A percentile compares a stretch with the other conserved stretches of the same genome.
phyloP scores from a whole-genome alignment of 2,329 filamentous ascomycete species.

The Neonectria neomacrospora region DNA sequence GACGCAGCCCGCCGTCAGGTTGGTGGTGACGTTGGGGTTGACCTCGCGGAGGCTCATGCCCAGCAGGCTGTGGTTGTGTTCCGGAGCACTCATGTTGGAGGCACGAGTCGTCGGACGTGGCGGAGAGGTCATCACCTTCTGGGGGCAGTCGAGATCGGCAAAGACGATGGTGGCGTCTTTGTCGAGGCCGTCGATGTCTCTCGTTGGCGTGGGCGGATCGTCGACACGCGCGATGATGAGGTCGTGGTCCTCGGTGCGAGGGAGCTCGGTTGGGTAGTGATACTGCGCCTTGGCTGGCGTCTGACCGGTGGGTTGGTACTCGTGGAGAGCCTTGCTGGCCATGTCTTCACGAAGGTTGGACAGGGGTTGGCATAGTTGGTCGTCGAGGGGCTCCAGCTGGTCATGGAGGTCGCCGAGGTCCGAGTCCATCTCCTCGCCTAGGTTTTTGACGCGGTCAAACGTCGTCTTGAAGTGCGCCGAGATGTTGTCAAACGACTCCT shows the following conservation, averaged over 20 bases:
- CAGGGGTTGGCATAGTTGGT: constrained; percentile 75
- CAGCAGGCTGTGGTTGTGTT: constrained; percentile 46
- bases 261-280: constrained; percentile 81
- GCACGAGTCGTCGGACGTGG: constrained; percentile 47
- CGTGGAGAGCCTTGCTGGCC: constrained; percentile 70
- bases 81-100: constrained; percentile 42
- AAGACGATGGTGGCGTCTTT: constrained; percentile 56
- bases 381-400: constrained; percentile 69
- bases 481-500: constrained; percentile 77
- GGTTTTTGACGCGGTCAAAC: constrained; percentile 72
- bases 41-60: constrained; percentile 65
- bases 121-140: constrained; percentile 45
- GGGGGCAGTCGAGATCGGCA: constrained; percentile 49
- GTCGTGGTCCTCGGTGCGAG: constrained; percentile 71
- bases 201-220: constrained; percentile 43
- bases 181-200: constrained; percentile 46
- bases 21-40: constrained; percentile 62
- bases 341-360: constrained; percentile 77
- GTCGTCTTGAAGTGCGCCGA: constrained; percentile 76
- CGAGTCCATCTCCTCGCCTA: constrained; percentile 74
- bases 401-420: constrained; percentile 69
- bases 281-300: constrained; percentile 88
- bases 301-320: constrained; percentile 86
- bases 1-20: constrained; percentile 50
- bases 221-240: constrained; percentile 56